These are phyloP conservation scores for Scedosporium apiospermum DNA, from an alignment of 2,329 filamentous ascomycete species.

Conservation along the genomic window DNA sequence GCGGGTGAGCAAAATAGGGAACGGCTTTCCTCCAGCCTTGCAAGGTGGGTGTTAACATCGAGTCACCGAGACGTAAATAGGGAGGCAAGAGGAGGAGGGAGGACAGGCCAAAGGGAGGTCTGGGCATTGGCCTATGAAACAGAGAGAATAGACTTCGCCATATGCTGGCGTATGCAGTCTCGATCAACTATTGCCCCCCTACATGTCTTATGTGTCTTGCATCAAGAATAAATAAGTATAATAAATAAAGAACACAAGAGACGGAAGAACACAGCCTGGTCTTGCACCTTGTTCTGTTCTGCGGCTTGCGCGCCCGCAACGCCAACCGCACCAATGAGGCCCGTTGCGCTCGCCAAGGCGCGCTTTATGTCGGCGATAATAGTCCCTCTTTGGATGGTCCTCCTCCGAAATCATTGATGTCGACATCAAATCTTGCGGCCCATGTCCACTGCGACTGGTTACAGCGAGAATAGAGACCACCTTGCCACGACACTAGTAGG, in stretches of 20 bases:
- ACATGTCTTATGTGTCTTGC: not conserved
- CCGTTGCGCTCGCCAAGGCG: too few relatives aligned
- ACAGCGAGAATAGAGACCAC: too few relatives aligned
- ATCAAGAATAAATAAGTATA: not conserved
- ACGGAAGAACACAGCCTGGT: not conserved
- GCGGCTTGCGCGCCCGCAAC: not conserved
- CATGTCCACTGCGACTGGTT: too few relatives aligned
- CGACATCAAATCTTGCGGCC: too few relatives aligned
- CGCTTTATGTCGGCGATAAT: too few relatives aligned
- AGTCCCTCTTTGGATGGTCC: too few relatives aligned
- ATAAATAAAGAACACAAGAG: not conserved
- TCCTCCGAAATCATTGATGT: too few relatives aligned
- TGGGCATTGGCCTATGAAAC: not conserved
- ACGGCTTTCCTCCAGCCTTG: not conserved
- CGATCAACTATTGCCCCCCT: not conserved
- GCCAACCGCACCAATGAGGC: too few relatives aligned
- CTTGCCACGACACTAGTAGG: too few relatives aligned
- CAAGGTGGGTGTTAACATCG: not conserved
- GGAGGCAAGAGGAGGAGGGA: not conserved
- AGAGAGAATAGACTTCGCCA: not conserved
- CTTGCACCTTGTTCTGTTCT: not conserved
- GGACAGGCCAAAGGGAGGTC: not conserved
- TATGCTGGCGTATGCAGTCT: too few relatives aligned
- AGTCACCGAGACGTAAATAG: not conserved
- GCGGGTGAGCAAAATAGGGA: too few relatives aligned